A percentile compares a stretch with the other conserved stretches of the same genome.
These are phyloP conservation scores for Cylindrotheca closterium DNA, from an alignment of 108 stramenopile species.

Conservation along the genomic window DNA sequence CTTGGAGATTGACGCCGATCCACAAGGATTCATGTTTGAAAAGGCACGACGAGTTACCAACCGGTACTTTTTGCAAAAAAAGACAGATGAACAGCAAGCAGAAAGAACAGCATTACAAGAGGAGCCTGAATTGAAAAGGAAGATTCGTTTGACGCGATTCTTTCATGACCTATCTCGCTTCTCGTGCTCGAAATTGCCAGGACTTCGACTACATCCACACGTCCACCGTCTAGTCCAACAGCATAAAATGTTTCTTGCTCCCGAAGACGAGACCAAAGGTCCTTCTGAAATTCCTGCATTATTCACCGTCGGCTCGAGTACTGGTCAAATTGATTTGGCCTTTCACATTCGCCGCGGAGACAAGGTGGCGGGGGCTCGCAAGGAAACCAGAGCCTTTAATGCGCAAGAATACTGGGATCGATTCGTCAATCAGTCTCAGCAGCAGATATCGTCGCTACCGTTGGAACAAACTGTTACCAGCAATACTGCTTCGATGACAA, in stretches of 20 bases:
- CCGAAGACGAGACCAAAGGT: too few species aligned
- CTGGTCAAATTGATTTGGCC: neutral
- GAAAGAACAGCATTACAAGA: neutral
- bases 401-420: neutral
- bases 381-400: neutral
- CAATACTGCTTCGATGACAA: neutral
- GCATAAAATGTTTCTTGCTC: too few species aligned
- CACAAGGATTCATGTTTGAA: neutral
- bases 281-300: too few species aligned
- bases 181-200: neutral
- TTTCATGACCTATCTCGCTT: neutral
- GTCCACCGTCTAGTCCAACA: neutral
- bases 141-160: neutral
- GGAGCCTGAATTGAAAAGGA: neutral
- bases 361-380: slow-evolving; percentile 1
- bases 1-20: neutral
- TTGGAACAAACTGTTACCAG: neutral
- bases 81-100: neutral
- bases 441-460: neutral
- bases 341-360: slow-evolving; percentile 7
- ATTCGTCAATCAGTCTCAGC: neutral
- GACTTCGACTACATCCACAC: neutral
- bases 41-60: neutral
- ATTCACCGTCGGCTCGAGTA: neutral
- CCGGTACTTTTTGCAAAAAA: neutral